A percentile compares a stretch with the other conserved stretches of the same genome.
These are phyloP conservation scores for Teratosphaeria gauchensis DNA, from an alignment of 2,329 filamentous ascomycete genomes.

Conservation along the genomic window DNA sequence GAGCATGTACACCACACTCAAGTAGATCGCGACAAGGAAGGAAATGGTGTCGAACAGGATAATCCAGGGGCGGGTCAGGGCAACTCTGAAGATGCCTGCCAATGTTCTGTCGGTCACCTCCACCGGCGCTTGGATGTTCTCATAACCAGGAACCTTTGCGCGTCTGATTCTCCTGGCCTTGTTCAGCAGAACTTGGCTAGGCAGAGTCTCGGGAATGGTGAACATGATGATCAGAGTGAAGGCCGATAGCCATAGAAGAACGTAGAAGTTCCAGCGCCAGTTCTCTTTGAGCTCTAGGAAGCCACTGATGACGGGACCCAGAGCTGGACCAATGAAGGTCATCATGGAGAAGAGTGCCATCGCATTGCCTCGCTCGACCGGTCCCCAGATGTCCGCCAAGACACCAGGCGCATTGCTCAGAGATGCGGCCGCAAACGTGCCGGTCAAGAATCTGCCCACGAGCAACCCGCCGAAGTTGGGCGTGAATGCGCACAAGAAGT, in stretches of 20 bases:
- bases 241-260: conserved; percentile 31
- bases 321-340: conserved; percentile 45
- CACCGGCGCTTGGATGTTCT: conserved; percentile 41
- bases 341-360: conserved; percentile 46
- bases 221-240: conserved; percentile 37
- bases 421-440: conserved; percentile 44
- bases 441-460: conserved; percentile 46
- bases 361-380: conserved; percentile 43
- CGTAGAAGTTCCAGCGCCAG: conserved; percentile 39
- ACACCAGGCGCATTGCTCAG: conserved; percentile 39
- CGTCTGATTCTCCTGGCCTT: conserved; percentile 45
- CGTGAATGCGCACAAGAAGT: conserved; percentile 47
- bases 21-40: conserved; percentile 43
- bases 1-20: conserved; percentile 44
- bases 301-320: conserved; percentile 47
- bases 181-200: conserved; percentile 40
- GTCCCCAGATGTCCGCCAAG: conserved; percentile 46
- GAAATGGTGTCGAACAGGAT: conserved; percentile 47
- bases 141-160: conserved; percentile 41
- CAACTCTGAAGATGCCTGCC: conserved; percentile 40
- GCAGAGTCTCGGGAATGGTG: conserved; percentile 50
- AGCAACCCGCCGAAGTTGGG: conserved; percentile 45
- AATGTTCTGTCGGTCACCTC: conserved; percentile 40
- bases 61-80: conserved; percentile 45
- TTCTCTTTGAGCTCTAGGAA: conserved; percentile 47